Percentiles rank a stretch among this genome's conserved stretches.
phyloP scores from a whole-genome alignment of 495 filamentous ascomycete species.

The Staphylotrichum tortipilum region DNA sequence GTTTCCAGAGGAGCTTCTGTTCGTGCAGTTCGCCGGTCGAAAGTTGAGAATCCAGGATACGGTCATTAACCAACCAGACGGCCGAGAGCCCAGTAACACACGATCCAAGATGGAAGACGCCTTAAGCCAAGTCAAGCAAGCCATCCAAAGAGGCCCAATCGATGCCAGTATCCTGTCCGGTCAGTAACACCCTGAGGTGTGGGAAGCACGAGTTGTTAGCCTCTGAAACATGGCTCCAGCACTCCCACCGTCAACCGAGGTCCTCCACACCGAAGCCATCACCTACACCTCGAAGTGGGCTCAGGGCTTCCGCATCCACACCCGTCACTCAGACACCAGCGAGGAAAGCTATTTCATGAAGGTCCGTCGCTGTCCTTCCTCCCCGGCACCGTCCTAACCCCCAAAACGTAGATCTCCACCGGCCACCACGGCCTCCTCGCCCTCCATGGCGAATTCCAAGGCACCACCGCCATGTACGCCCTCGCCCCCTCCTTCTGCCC shows the following conservation, averaged over 20 bases:
- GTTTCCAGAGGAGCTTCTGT: no score
- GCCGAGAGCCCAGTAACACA: background rate
- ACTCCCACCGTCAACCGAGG: no score
- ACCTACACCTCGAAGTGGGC: constrained; percentile 21
- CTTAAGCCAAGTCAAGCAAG: background rate
- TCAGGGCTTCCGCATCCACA: constrained; percentile 13
- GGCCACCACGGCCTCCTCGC: constrained; percentile 18
- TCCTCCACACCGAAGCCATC: constrained; percentile 12
- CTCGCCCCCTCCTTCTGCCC: constrained; percentile 24
- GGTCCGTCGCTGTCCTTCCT: background rate
- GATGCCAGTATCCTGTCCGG: background rate
- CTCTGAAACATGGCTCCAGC: no score
- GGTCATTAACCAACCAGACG: no score
- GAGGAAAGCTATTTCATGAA: constrained; percentile 28
- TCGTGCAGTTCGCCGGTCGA: no score
- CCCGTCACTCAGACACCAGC: constrained; percentile 12
- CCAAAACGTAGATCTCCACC: constrained; percentile 6
- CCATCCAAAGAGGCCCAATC: background rate
- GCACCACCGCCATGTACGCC: constrained; percentile 20
- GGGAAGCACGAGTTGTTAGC: no score
- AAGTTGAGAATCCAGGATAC: no score
- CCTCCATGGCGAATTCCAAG: constrained; percentile 24
- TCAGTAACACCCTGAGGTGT: no score
- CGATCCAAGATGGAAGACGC: background rate
- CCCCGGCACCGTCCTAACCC: background rate